Evolutionary conservation across 768 basidiomycete species (phyloP), one percentile per base, ranked within the genome.

Genomic region (Boletellus sp.): DNA sequence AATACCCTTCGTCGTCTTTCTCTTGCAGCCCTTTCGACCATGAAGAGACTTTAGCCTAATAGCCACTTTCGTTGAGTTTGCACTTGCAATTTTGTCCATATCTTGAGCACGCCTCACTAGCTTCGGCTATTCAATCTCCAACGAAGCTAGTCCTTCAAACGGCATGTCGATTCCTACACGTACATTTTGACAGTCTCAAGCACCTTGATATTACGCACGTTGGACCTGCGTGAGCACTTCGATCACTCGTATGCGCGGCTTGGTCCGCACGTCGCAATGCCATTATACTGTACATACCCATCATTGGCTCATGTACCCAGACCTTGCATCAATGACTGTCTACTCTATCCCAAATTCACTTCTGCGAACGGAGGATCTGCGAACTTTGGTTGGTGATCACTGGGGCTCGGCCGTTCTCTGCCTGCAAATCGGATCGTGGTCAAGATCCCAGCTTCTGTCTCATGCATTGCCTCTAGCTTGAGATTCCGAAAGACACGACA

Each of bases 401-500:
- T 41, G 23, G 22, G 35, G 22, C n/a, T n/a, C n/a, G n/a, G n/a
- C n/a, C 13, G 45, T 16, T 36, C 47, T 41, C 23, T 48, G 16
- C 45, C 40, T 4, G 28, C 58, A 38, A 66, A 64, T 31, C 35
- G 52, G 13, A 64, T 46, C 6, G 61, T 54, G 19, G 55, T 45
- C 47, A 65, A 6, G 23, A 28, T n/a, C 15, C 16, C 55, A 28
- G 42, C 50, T 19, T 56, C 55, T 35, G 49, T 44, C 31, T 39
- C 33, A 8, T 48, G 34, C 20, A 47, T 31, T 16, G 46, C 33
- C 40, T 60, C 55, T 26, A 59, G 49, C 47, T 60, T 66, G 51
- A 68, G 65, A 45, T 72, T 64, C 15, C 70, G 65, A 58, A 61
- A 72, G 47, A 73, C 68, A 32, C 61, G 58, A 50, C 67, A 66